Evolutionary conservation across 192 early-diverging fungal genomes (phyloP).

Genomic region (Powellomyces hirtus): DNA sequence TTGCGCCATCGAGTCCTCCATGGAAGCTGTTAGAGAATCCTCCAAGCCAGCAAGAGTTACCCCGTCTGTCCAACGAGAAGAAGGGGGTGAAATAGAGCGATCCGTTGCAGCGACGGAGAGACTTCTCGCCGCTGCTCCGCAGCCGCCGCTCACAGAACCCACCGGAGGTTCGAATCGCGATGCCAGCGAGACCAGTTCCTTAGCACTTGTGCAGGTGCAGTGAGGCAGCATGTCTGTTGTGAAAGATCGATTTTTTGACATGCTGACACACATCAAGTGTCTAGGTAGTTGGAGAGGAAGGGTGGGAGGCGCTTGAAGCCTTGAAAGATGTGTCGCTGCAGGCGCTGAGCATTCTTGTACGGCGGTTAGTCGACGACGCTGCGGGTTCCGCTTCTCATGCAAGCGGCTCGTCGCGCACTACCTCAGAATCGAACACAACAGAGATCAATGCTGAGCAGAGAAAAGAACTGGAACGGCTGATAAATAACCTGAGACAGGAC

Average conservation of each 20-base stretch:
- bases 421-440: not conserved
- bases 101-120: not conserved
- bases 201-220: not conserved
- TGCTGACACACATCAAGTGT: not conserved
- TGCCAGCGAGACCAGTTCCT: not conserved
- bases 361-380: slow-evolving; percentile 6
- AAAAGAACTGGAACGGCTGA: not conserved
- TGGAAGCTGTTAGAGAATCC: too few relatives aligned
- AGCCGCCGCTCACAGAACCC: not conserved
- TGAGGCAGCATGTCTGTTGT: not conserved
- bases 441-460: not conserved
- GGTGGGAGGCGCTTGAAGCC: slow-evolving; percentile 6
- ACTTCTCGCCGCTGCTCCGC: not conserved
- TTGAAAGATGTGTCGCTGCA: slow-evolving; percentile 17
- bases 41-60: too few relatives aligned
- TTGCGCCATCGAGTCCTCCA: too few relatives aligned
- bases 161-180: not conserved
- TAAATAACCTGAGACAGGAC: not conserved
- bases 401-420: not conserved
- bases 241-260: not conserved
- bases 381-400: not conserved
- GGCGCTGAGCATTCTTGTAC: slow-evolving; percentile 10
- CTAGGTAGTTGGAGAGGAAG: not conserved
- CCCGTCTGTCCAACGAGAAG: too few relatives aligned
- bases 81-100: too few relatives aligned